Evolutionary conservation across 305 asterid genomes (phyloP).

Genomic region (Solanum hybrid): DNA sequence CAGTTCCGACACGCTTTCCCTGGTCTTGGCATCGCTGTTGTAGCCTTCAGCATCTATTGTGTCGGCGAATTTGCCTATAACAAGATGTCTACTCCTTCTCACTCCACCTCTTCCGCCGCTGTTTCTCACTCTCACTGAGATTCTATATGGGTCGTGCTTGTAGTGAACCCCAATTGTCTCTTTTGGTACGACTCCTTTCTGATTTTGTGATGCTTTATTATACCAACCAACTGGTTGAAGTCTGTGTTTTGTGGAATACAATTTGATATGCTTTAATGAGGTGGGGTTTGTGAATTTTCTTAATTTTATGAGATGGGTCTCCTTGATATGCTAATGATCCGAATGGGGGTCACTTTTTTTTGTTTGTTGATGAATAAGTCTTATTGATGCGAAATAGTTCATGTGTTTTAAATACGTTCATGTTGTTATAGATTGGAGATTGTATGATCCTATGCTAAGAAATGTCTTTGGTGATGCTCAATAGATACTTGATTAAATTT

Average conservation of each 20-base stretch:
- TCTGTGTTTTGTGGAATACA: background rate
- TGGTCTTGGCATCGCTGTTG: slow-evolving; percentile 74
- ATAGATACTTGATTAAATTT: too few species aligned
- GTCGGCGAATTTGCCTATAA: slow-evolving; percentile 61
- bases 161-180: background rate
- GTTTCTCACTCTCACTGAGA: slow-evolving; percentile 35
- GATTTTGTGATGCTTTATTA: background rate
- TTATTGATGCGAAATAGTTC: background rate
- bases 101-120: slow-evolving; percentile 42
- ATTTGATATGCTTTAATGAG: background rate
- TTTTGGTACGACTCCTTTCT: background rate
- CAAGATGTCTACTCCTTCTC: slow-evolving; percentile 59
- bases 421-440: background rate
- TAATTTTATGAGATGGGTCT: background rate
- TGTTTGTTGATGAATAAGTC: background rate
- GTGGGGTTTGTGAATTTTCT: background rate
- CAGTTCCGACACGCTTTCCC: slow-evolving; percentile 87
- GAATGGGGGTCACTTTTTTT: background rate
- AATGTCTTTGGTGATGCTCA: background rate
- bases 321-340: background rate
- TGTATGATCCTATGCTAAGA: background rate
- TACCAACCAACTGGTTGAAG: background rate
- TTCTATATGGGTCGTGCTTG: background rate
- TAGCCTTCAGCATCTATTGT: slow-evolving; percentile 70
- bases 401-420: too few species aligned